These are phyloP conservation scores for Eutrema yunnanense DNA, from an alignment of 345 rosid species.

Conservation along the genomic window DNA sequence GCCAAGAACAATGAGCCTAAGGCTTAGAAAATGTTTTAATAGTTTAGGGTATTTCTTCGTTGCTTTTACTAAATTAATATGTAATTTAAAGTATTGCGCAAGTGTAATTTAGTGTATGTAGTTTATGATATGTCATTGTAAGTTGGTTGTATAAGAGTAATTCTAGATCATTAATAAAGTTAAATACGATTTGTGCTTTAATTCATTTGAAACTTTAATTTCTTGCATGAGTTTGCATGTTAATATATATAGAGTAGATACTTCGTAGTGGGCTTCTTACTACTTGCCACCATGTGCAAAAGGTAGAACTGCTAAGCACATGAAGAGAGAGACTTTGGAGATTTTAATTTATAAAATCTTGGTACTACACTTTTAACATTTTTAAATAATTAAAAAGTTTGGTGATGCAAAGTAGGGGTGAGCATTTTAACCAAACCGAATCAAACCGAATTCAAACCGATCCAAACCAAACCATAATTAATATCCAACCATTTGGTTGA, in stretches of 20 bases:
- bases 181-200: background rate
- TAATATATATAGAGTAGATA: background rate
- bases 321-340: background rate
- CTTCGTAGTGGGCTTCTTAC: constrained; percentile 1
- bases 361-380: background rate
- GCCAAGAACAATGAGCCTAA: constrained; percentile 21
- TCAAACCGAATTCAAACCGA: too few species aligned
- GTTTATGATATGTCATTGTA: constrained; percentile 3
- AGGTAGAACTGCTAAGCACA: constrained; percentile 16
- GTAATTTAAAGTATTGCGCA: background rate
- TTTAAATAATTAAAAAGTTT: background rate
- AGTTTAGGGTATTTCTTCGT: background rate
- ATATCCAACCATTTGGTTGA: too few species aligned
- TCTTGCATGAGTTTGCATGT: constrained; percentile 14
- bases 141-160: background rate
- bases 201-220: background rate
- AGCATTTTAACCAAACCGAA: too few species aligned
- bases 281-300: constrained; percentile 21
- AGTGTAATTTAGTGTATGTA: constrained; percentile 1
- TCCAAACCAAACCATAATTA: too few species aligned
- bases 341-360: background rate
- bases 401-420: background rate
- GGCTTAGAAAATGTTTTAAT: constrained; percentile 18
- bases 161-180: background rate
- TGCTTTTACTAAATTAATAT: background rate